A percentile compares a stretch with the other conserved stretches of the same genome.
Evolutionary conservation across 495 filamentous ascomycete species (phyloP).

Genomic region (Aspergillus homomorphus): DNA sequence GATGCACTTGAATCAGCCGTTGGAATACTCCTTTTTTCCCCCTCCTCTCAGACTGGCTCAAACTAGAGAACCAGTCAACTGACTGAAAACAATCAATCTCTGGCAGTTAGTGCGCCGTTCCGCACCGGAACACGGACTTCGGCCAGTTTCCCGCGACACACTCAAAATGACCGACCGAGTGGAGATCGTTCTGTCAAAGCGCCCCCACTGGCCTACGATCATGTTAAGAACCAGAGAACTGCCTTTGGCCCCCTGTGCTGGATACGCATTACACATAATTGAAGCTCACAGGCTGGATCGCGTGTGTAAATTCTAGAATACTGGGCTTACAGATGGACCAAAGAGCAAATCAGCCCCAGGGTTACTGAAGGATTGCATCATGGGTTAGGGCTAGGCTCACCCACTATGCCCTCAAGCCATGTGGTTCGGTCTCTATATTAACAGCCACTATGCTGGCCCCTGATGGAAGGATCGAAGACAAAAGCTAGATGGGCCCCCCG

Average conservation of each 20-base stretch:
- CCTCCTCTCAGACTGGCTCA: too few relatives aligned
- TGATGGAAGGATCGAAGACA: not conserved
- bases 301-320: conserved; percentile 2
- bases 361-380: conserved; percentile 1
- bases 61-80: too few relatives aligned
- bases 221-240: not conserved
- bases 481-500: not conserved
- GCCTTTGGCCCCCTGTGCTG: not conserved
- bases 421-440: not conserved
- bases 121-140: not conserved
- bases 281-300: not conserved
- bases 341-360: not conserved
- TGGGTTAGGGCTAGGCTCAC: not conserved
- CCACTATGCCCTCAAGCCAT: not conserved
- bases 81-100: not conserved
- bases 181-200: not conserved
- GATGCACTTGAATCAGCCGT: too few relatives aligned
- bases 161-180: not conserved
- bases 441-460: conserved; percentile 2
- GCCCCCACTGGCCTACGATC: not conserved
- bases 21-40: too few relatives aligned
- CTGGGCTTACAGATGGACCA: not conserved
- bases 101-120: not conserved
- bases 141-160: too few relatives aligned
- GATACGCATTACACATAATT: not conserved